phyloP scores from a whole-genome alignment of 179 eudicot genomes.

The Camellia oleifera region DNA sequence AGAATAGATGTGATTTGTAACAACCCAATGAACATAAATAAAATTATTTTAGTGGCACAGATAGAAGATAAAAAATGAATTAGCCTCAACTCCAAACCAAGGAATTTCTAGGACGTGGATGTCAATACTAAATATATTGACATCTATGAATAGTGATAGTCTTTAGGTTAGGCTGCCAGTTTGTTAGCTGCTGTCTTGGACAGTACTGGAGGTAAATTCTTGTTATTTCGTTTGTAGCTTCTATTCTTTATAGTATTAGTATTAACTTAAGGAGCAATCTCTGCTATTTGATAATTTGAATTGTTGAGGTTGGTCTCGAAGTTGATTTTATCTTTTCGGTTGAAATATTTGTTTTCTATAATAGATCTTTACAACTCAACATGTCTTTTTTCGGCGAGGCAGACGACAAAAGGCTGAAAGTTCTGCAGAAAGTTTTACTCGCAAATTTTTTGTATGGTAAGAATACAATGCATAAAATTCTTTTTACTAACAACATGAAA shows the following conservation, averaged over 20 bases:
- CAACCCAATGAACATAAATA: neutral
- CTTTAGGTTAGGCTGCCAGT: neutral
- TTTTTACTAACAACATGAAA: neutral
- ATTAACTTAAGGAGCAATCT: neutral
- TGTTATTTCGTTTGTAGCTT: neutral
- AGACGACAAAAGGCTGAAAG: conserved; percentile 26
- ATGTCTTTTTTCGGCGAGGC: conserved; percentile 17
- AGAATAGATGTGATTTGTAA: neutral
- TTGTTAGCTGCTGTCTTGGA: neutral
- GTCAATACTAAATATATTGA: neutral
- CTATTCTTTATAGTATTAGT: neutral
- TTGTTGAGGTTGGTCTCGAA: conserved; percentile 31
- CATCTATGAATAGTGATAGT: neutral
- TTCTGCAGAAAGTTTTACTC: conserved; percentile 23
- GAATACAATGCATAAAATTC: conserved; percentile 11
- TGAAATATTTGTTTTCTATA: conserved; percentile 39
- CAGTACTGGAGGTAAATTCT: neutral
- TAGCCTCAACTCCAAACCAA: neutral
- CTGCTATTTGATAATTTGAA: conserved; percentile 22
- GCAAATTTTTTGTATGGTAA: conserved; percentile 19
- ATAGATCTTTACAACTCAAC: conserved; percentile 41
- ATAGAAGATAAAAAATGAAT: neutral
- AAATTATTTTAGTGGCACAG: neutral
- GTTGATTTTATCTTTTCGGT: conserved; percentile 41
- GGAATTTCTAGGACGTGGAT: neutral